Evolutionary conservation across 805 yeast species (phyloP).

Genomic region (Pichia californica): DNA sequence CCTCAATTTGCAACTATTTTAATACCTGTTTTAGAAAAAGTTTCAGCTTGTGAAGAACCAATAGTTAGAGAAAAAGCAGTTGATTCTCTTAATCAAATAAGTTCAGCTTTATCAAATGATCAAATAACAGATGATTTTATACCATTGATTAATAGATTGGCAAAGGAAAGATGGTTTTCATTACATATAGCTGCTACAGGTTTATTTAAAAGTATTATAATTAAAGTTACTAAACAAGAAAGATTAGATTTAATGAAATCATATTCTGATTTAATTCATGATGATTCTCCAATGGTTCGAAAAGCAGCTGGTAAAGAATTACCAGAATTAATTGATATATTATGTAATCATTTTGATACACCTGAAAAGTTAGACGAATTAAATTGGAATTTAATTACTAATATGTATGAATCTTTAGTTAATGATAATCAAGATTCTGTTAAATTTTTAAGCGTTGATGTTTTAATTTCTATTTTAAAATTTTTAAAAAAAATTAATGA

Average conservation of each 20-base stretch:
- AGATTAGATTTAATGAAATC: slow-evolving; percentile 59
- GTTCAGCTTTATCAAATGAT: slow-evolving; percentile 51
- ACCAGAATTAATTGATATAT: slow-evolving; percentile 63
- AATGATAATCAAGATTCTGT: slow-evolving; percentile 93
- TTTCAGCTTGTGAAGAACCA: slow-evolving; percentile 94
- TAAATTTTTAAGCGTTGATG: slow-evolving; percentile 82
- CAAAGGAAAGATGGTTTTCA: slow-evolving; percentile 92
- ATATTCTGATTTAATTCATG: slow-evolving; percentile 67
- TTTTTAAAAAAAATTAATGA: slow-evolving; percentile 57
- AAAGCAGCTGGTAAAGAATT: slow-evolving; percentile 86
- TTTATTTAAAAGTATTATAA: slow-evolving; percentile 63
- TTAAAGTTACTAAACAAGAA: slow-evolving; percentile 46
- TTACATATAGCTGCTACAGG: slow-evolving; percentile 89
- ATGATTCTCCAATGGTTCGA: slow-evolving; percentile 97
- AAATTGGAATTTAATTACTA: slow-evolving; percentile 72
- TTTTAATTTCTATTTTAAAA: slow-evolving; percentile 72
- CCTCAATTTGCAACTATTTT: slow-evolving; percentile 50
- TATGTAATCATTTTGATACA: slow-evolving; percentile 28
- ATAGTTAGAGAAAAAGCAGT: slow-evolving; percentile 93
- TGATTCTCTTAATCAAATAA: slow-evolving; percentile 68
- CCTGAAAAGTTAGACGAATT: slow-evolving; percentile 45
- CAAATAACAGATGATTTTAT: slow-evolving; percentile 64
- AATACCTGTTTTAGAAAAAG: slow-evolving; percentile 67
- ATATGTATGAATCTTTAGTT: slow-evolving; percentile 73
- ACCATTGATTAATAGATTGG: slow-evolving; percentile 69